Conservation (phyloP, 2,329 filamentous ascomycete species). For the Xylariaceae sp. region DNA sequence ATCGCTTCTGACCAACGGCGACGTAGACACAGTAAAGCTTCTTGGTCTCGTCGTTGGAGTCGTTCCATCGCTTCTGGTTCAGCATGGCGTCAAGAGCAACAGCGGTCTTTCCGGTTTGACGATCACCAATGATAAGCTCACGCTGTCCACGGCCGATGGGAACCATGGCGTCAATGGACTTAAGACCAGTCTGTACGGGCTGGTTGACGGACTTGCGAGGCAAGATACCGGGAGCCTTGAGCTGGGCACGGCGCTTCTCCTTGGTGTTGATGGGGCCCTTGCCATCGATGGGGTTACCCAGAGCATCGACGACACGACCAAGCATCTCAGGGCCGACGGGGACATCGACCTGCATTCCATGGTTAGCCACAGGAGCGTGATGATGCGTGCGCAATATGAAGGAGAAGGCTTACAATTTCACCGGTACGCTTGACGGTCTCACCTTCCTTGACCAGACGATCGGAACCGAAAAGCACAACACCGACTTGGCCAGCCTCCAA, state of each 20-base stretch:
- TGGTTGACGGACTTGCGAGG: conserved; percentile 96
- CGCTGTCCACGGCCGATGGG: conserved; percentile 99
- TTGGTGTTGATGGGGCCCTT: conserved; percentile 95
- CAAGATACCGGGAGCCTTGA: conserved; percentile 98
- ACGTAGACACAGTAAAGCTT: conserved; percentile 99
- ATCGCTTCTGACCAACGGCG: conserved; percentile 98
- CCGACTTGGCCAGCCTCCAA: conserved; percentile 99
- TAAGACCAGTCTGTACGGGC: conserved; percentile 98
- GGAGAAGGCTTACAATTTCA: conserved; percentile 78
- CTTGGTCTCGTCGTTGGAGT: conserved; percentile 79
- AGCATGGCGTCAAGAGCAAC: conserved; percentile 97
- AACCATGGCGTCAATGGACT: conserved; percentile 99
- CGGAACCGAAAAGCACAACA: conserved; percentile 99
- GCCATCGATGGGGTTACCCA: conserved; percentile 98
- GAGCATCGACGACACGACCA: conserved; percentile 96
- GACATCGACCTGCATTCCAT: conserved; percentile 75
- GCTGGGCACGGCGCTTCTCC: conserved; percentile 91
- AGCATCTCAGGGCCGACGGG: conserved; percentile 91
- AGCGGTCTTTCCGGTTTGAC: conserved; percentile 99
- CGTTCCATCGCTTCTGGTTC: conserved; percentile 99
- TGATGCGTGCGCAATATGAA: neutral
- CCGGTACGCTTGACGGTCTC: conserved; percentile 99
- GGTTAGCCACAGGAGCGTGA: neutral
- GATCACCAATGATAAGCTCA: conserved; percentile 99
- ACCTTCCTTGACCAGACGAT: conserved; percentile 99